Base-by-base conservation (phyloP, 202 grass and related monocot species). In the Hordeum pubiflorum region DNA sequence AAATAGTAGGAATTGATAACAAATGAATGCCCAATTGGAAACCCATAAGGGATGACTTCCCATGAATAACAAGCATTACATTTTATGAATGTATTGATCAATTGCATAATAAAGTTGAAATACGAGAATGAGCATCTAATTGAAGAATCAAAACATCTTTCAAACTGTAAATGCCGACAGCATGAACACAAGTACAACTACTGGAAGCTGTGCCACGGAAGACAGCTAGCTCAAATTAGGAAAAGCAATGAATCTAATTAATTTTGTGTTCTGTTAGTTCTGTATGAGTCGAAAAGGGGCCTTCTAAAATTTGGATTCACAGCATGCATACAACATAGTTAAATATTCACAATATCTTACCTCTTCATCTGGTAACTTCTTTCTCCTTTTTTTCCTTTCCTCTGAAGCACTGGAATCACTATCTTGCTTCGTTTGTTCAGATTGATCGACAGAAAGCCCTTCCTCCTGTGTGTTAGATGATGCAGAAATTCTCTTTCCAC, bases 271-370 rank as follows among this genome's bases (percentile, higher is more conserved):
- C n/a, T 54, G 50, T 54, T 54, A 54, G 15, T 54, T 54, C 17
- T 34, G 69, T 55, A 24, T 72, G 69, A 26, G 46, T 9, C 18
- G 29, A 4, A 73, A 87, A 73, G 6, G 21, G 54, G 34, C 7
- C 22, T 38, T 80, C 61, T 58, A 21, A 72, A 22, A 58, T 75
- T 72, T 67, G 17, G 34, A 85, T 58, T 32, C 69, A 34, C 36
- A 29, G 26, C 58, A 66, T 9, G 52, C 36, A 50, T 11, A 74
- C 13, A 79, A 87, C 15, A 74, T 34, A 23, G 31, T 27, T 79
- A 39, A 43, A 10, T 50, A 72, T 82, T 12, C 58, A 84, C 44
- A 32, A 39, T 72, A 79, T 60, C 63, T 83, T 88, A 93, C 91
- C 82, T 81, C 63, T 84, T 60, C 58, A 63, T 40, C 65, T 71